Evolutionary conservation across 2,329 filamentous ascomycete species (phyloP).

Genomic region (Amauroascus niger): DNA sequence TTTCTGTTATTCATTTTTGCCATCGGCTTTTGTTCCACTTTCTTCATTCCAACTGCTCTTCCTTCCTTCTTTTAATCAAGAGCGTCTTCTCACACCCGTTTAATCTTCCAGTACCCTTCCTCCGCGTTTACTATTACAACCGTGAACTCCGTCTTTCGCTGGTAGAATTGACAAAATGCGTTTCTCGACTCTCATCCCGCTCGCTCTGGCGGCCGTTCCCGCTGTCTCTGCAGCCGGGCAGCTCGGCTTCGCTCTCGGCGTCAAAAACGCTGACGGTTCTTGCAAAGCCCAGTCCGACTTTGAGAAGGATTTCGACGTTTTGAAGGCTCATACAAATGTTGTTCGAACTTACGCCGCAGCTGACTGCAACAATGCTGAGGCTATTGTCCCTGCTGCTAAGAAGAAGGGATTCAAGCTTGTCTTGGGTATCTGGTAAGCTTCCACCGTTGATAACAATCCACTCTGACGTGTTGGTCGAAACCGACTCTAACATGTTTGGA

Average conservation of each 20-base stretch:
- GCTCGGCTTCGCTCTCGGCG: constrained; percentile 58
- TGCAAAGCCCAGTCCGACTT: constrained; percentile 58
- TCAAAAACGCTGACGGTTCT: constrained; percentile 49
- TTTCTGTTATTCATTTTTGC: constrained; percentile 8
- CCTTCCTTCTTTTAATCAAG: constrained; percentile 1
- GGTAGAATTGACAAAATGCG: constrained; percentile 36
- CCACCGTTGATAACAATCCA: too few species aligned
- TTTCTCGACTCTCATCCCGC: constrained; percentile 33
- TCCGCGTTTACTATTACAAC: background rate
- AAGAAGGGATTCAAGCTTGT: constrained; percentile 56
- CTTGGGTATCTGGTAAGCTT: constrained; percentile 56
- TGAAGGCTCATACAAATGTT: constrained; percentile 45
- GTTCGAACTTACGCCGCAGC: constrained; percentile 59
- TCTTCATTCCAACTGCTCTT: background rate
- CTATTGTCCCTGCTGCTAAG: constrained; percentile 57
- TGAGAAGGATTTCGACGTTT: constrained; percentile 54
- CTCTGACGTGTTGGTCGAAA: too few species aligned
- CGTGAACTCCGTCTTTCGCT: background rate
- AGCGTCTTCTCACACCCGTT: background rate
- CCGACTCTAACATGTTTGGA: background rate
- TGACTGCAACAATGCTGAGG: constrained; percentile 55
- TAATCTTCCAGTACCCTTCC: background rate
- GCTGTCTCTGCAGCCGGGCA: constrained; percentile 45
- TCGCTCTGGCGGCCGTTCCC: constrained; percentile 38
- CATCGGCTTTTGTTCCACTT: constrained; percentile 7